phyloP scores from a whole-genome alignment of 2,329 filamentous ascomycete species.

The Colletotrichum tofieldiae region DNA sequence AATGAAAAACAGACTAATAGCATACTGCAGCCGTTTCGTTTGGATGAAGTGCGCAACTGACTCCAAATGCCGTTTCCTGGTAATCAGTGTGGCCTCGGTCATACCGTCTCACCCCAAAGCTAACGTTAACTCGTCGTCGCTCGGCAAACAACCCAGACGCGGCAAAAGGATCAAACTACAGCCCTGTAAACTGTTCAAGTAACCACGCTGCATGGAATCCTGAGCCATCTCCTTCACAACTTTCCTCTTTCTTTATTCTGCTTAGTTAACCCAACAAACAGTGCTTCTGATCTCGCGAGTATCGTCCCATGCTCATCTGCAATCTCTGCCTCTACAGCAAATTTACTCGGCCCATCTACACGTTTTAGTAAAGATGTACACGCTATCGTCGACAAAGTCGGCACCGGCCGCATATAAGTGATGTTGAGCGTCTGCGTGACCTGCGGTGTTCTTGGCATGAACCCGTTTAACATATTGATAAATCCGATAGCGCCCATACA shows the following conservation, averaged over 20 bases:
- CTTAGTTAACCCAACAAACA: neutral
- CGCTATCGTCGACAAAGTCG: neutral
- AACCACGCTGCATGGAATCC: no score
- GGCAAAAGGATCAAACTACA: no score
- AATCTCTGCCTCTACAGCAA: neutral
- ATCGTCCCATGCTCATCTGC: neutral
- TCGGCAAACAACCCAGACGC: no score
- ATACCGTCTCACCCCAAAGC: no score
- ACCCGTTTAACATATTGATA: conserved; percentile 5
- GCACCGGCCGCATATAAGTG: conserved; percentile 12
- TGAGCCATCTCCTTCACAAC: neutral
- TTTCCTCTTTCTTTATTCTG: neutral
- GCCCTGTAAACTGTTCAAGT: no score
- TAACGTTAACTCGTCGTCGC: no score
- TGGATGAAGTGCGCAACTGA: no score
- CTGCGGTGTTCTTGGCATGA: neutral
- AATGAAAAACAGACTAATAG: no score
- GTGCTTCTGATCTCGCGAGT: neutral
- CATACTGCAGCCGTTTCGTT: no score
- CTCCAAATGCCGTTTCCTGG: no score
- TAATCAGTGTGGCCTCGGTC: no score
- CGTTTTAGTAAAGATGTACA: neutral
- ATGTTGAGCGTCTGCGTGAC: conserved; percentile 3
- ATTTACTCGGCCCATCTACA: neutral
- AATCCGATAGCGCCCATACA: conserved; percentile 2